A percentile compares a stretch with the other conserved stretches of the same genome.
Conservation (phyloP, 2,329 filamentous ascomycete genomes). For the Simplicillium aogashimaense region DNA sequence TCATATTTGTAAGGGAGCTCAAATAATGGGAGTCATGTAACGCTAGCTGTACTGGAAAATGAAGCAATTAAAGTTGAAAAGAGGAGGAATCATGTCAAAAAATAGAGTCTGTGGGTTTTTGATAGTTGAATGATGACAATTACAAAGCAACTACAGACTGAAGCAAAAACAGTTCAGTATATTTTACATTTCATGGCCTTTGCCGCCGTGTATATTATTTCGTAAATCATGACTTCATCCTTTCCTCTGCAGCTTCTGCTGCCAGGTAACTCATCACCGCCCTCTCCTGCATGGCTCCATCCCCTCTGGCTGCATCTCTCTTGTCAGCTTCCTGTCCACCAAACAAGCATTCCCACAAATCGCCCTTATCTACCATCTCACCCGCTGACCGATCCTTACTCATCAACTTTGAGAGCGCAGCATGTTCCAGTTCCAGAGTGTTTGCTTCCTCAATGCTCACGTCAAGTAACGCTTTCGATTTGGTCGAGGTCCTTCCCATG, state of each 20-base stretch:
- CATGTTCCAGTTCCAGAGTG: slow-evolving; percentile 70
- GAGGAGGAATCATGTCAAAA: too few relatives aligned
- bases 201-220: too few relatives aligned
- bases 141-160: too few relatives aligned
- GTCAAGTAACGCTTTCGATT: slow-evolving; percentile 41
- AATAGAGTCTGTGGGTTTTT: too few relatives aligned
- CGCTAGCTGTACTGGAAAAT: too few relatives aligned
- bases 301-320: neutral
- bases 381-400: slow-evolving; percentile 60
- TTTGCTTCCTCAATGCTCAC: slow-evolving; percentile 71
- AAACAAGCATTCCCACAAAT: slow-evolving; percentile 87
- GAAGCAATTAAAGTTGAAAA: too few relatives aligned
- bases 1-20: too few relatives aligned
- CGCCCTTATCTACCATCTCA: slow-evolving; percentile 67
- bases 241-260: slow-evolving; percentile 31
- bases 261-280: slow-evolving; percentile 31
- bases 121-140: too few relatives aligned
- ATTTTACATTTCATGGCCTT: too few relatives aligned
- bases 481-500: slow-evolving; percentile 40
- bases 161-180: too few relatives aligned
- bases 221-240: slow-evolving; percentile 11
- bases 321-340: slow-evolving; percentile 30
- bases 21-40: too few relatives aligned
- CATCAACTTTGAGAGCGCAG: slow-evolving; percentile 60
- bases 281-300: slow-evolving; percentile 16